Base-by-base conservation (phyloP, 1,284 basidiomycete species). In the Trametes polyzona region DNA sequence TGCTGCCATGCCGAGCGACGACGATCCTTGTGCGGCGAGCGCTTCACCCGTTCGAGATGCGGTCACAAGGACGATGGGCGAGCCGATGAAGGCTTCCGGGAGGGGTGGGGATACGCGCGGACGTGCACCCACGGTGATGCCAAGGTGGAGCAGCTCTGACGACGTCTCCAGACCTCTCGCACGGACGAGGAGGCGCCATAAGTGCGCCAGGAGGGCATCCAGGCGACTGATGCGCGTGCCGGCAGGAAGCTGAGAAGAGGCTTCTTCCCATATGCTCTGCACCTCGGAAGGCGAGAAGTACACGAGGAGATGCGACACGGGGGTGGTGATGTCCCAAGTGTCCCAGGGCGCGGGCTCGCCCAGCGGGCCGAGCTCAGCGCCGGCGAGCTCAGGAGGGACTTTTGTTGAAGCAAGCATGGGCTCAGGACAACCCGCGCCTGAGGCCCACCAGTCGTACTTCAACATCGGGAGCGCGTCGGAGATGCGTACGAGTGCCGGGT, bases 181-280 rank as follows among this genome's bases (percentile, higher is more conserved):
- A 39, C 73, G 73, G 33, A 74, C 68, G 42, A 78, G 66, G 26
- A 72, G 61, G 2, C 64, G 57, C 78, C 78, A 80, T 16, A 80
- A 48, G 63, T 78, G 76, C 1, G 75, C 74, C 10, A 75, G 70
- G 23, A 81, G 69, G 1, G 77, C 73, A 63, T 80, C 78, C n/a
- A 78, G 70, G 48, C 72, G 71, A 56, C 74, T 77, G 59, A 73
- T 59, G 23, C 52, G 59, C 14, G 27, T 9, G 2, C 58, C 48
- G 9, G 53, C 24, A 10, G 41, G 23, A 16, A 39, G 19, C 26
- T 74, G 19, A 11, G 56, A 46, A 6, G 58, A 50, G 19, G 66
- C 63, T 1, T 62, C 69, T 24, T 66, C 43, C 63, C 72, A 74
- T 46, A 80, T 76, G 16, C 62, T 55, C 4, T 71, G 55, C 2